Percentiles rank a stretch among this genome's conserved stretches.
These are phyloP conservation scores for Tolypocladium tropicale DNA, from an alignment of 2,329 filamentous ascomycete species.

Conservation along the genomic window DNA sequence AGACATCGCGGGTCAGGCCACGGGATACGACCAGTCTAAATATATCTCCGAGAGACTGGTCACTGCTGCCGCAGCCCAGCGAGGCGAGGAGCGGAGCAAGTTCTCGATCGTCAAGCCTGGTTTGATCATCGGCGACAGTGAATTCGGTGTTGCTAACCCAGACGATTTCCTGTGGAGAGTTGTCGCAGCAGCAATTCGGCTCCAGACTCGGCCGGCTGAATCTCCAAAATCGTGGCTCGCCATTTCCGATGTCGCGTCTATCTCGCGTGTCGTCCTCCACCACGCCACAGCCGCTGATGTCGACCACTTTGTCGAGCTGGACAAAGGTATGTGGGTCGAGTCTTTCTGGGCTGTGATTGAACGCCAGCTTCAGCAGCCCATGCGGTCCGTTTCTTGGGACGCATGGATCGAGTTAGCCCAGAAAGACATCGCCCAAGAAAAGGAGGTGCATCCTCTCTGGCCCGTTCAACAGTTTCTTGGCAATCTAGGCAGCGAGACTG, in stretches of 20 bases:
- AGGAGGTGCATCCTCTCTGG: background rate
- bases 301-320: background rate
- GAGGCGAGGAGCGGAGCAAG: background rate
- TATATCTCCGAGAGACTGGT: background rate
- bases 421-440: background rate
- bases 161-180: background rate
- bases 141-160: background rate
- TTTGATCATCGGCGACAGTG: background rate
- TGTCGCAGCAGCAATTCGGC: background rate
- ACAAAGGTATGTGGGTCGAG: background rate
- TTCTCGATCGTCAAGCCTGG: background rate
- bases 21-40: background rate
- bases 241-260: background rate
- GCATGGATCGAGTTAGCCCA: background rate
- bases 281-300: background rate
- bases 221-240: background rate
- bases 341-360: background rate
- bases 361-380: background rate
- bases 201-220: background rate
- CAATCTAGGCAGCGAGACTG: background rate
- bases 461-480: background rate
- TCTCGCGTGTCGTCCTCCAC: background rate
- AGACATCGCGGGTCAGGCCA: background rate
- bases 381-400: background rate
- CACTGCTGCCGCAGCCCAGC: background rate